Evolutionary conservation across 768 basidiomycete genomes (phyloP).

Genomic region (Tubosaeta sp.): DNA sequence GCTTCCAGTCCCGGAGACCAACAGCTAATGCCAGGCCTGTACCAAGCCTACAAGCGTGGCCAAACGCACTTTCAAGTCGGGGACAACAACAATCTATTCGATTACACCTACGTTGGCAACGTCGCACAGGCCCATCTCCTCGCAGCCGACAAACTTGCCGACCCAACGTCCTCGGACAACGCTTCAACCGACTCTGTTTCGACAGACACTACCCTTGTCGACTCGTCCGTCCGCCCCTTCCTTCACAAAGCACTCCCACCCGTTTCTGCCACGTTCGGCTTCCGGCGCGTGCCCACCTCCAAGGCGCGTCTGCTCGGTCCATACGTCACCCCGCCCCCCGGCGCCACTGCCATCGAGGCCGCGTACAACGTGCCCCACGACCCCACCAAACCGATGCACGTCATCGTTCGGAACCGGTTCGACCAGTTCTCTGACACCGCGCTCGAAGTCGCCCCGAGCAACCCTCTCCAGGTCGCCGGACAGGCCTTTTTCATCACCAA

Average conservation of each 20-base stretch:
- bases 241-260: conserved; percentile 53
- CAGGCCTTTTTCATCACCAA: conserved; percentile 97
- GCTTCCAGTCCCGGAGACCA: conserved; percentile 79
- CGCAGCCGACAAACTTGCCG: conserved; percentile 80
- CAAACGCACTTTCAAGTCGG: conserved; percentile 95
- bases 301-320: conserved; percentile 81
- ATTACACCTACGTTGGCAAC: conserved; percentile 97
- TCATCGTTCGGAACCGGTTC: conserved; percentile 72
- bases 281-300: conserved; percentile 69
- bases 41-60: conserved; percentile 69
- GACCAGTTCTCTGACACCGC: conserved; percentile 68
- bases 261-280: conserved; percentile 62
- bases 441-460: conserved; percentile 46
- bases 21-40: conserved; percentile 77
- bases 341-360: conserved; percentile 53
- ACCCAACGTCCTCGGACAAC: conserved; percentile 37
- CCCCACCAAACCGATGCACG: conserved; percentile 36
- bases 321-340: conserved; percentile 55
- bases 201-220: conserved; percentile 36
- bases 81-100: conserved; percentile 87
- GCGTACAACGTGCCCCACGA: conserved; percentile 49
- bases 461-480: conserved; percentile 79
- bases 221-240: conserved; percentile 38
- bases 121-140: conserved; percentile 91
- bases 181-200: conserved; percentile 9